Conservation (phyloP, 106 monocot species). For the Triglochin maritima region DNA sequence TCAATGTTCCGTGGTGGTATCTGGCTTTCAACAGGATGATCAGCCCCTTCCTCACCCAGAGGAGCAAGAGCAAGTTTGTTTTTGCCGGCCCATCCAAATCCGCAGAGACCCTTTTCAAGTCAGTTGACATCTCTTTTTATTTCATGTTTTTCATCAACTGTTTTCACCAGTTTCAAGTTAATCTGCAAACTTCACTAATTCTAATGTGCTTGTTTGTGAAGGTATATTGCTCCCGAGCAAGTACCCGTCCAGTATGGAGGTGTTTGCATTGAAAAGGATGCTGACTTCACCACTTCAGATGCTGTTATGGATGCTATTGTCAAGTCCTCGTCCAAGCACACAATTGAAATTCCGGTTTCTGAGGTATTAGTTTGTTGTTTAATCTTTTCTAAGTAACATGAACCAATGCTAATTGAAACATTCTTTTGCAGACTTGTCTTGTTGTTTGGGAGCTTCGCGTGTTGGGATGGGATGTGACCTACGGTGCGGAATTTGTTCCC, state of each 20-base stretch:
- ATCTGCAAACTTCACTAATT: neutral
- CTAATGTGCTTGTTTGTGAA: neutral
- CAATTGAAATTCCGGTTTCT: conserved; percentile 10
- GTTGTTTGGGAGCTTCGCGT: conserved; percentile 46
- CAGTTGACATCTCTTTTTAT: neutral
- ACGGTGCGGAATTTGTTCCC: conserved; percentile 45
- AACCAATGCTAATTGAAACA: neutral
- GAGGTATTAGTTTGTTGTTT: conserved; percentile 11
- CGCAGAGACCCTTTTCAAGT: conserved; percentile 41
- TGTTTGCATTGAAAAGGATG: conserved; percentile 18
- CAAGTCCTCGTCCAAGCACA: conserved; percentile 17
- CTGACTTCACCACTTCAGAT: conserved; percentile 20
- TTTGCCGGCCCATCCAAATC: conserved; percentile 42
- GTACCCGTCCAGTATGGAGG: conserved; percentile 29
- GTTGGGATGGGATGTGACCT: conserved; percentile 43
- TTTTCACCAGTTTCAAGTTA: neutral
- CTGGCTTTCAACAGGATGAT: conserved; percentile 52
- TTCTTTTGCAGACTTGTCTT: conserved; percentile 9
- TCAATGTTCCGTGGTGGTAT: conserved; percentile 70
- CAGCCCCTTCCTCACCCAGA: conserved; percentile 49
- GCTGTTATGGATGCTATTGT: conserved; percentile 9
- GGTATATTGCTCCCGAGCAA: conserved; percentile 30
- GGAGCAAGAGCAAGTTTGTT: conserved; percentile 70
- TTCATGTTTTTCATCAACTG: neutral
- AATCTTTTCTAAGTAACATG: neutral